phyloP scores from a whole-genome alignment of 2,329 filamentous ascomycete genomes.

The Neopestalotiopsis clavispora region DNA sequence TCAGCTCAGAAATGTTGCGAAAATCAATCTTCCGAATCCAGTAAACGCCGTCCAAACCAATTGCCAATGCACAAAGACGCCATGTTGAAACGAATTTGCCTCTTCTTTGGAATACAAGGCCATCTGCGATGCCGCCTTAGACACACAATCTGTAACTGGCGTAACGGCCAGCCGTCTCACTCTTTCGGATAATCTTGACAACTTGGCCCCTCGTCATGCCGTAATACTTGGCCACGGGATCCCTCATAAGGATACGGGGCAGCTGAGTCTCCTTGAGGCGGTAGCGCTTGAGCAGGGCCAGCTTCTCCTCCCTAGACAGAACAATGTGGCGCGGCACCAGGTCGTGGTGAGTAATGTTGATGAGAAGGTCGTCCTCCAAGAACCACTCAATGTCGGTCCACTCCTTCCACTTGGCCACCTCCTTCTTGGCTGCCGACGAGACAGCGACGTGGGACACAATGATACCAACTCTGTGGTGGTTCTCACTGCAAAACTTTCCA shows the following conservation, averaged over 20 bases:
- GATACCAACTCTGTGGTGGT: slow-evolving; percentile 88
- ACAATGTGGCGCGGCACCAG: slow-evolving; percentile 93
- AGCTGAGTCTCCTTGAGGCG: slow-evolving; percentile 97
- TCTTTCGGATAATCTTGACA: slow-evolving; percentile 96
- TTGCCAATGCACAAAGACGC: slow-evolving; percentile 23
- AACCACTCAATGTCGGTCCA: slow-evolving; percentile 90
- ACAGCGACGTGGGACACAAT: slow-evolving; percentile 85
- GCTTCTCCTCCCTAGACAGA: slow-evolving; percentile 89
- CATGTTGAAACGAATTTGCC: slow-evolving; percentile 25
- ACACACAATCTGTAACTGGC: slow-evolving; percentile 85
- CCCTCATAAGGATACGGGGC: slow-evolving; percentile 86
- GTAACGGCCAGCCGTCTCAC: slow-evolving; percentile 94
- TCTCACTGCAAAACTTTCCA: slow-evolving; percentile 77
- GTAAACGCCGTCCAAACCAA: slow-evolving; percentile 11
- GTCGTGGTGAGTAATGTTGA: slow-evolving; percentile 98
- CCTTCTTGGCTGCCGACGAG: slow-evolving; percentile 85
- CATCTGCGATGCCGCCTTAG: slow-evolving; percentile 38
- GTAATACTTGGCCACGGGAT: slow-evolving; percentile 91
- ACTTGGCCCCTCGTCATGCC: slow-evolving; percentile 91
- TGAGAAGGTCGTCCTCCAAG: slow-evolving; percentile 90
- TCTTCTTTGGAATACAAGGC: slow-evolving; percentile 15
- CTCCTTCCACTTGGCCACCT: slow-evolving; percentile 77
- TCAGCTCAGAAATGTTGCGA: not conserved
- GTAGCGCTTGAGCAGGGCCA: slow-evolving; percentile 83
- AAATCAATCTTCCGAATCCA: slow-evolving; percentile 5